A percentile compares a stretch with the other conserved stretches of the same genome.
Conservation (phyloP, 768 basidiomycete species). For the Serendipita indica region DNA sequence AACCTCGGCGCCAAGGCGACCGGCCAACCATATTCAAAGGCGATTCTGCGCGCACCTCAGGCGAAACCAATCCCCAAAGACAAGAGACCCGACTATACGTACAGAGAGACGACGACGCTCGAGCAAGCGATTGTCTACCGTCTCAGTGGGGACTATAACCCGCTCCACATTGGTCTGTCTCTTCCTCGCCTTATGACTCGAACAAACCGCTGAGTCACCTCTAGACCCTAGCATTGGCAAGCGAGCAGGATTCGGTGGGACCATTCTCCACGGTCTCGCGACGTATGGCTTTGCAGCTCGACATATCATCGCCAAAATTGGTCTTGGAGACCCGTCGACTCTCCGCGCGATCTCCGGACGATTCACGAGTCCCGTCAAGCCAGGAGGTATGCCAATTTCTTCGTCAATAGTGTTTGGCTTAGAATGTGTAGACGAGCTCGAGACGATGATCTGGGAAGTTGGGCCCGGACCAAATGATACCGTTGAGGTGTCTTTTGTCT, state of each 20-base stretch:
- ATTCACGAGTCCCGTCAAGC: conserved; percentile 73
- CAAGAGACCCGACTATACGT: conserved; percentile 43
- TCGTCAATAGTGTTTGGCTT: neutral
- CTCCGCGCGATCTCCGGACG: conserved; percentile 55
- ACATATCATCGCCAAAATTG: conserved; percentile 50
- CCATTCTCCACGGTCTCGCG: conserved; percentile 73
- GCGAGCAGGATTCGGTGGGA: conserved; percentile 62
- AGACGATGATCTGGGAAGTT: conserved; percentile 68
- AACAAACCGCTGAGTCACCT: neutral
- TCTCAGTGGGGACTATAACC: conserved; percentile 66
- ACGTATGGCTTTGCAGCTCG: conserved; percentile 73
- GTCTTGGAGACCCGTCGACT: conserved; percentile 41
- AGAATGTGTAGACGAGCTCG: conserved; percentile 35
- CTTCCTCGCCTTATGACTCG: neutral
- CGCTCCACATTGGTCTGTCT: conserved; percentile 50
- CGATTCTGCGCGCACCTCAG: conserved; percentile 43
- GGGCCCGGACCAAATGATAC: conserved; percentile 47
- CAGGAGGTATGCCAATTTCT: conserved; percentile 34
- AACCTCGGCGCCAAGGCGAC: conserved; percentile 52
- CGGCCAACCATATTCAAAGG: conserved; percentile 46
- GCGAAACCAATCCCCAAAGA: conserved; percentile 47
- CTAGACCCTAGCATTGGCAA: conserved; percentile 62
- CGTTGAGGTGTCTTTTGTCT: conserved; percentile 43
- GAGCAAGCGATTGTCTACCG: conserved; percentile 60
- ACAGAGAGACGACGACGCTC: conserved; percentile 44